Evolutionary conservation across 2,329 filamentous ascomycete species (phyloP), one percentile per base, ranked within the genome.

Genomic region (Chaetomium sp.): DNA sequence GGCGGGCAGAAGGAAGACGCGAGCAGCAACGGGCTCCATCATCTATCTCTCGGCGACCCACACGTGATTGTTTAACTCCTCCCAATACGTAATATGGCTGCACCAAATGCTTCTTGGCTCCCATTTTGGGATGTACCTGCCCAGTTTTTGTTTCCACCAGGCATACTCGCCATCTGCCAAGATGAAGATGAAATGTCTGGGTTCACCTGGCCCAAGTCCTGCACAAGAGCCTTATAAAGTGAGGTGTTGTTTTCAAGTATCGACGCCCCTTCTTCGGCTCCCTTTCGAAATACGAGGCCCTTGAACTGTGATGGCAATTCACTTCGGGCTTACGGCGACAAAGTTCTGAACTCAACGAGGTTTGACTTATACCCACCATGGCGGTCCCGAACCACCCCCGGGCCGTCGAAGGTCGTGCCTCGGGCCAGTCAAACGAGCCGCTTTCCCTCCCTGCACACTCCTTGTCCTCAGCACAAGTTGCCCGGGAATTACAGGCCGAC

Each of bases 361-460:
- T 16, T 7, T 42, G 38, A 42, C 38, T 7, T 42, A 16, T 42
- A 42, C 38, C 38, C 38, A 42, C 38, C 5, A 42, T 42, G 38
- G 38, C 38, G 38, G 38, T 16, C 16, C 16, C 38, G 16, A 42
- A 42, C 16, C 38, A 42, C 38, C 5, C 38, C 38, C 38, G 16
- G 38, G 38, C 38, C 38, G 38, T n/a, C 38, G 38, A 42, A 42
- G 56, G 65, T 60, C 77, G 77, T 62, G 65, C 78, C 65, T 78
- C 78, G 21, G 79, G 79, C 60, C 79, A 81, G 71, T 75, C 78
- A 63, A 81, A 81, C 69, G 75, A 74, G 64, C 84, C 83, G 38
- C 76, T 91, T 45, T 83, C 85, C 9, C 78, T 79, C 38, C 88
- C 88, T 13, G 86, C 89, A 7, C 89, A 92, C 73, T 79, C 85